These are phyloP conservation scores for Drechmeria coniospora DNA, from an alignment of 2,329 filamentous ascomycete genomes.

Conservation along the genomic window DNA sequence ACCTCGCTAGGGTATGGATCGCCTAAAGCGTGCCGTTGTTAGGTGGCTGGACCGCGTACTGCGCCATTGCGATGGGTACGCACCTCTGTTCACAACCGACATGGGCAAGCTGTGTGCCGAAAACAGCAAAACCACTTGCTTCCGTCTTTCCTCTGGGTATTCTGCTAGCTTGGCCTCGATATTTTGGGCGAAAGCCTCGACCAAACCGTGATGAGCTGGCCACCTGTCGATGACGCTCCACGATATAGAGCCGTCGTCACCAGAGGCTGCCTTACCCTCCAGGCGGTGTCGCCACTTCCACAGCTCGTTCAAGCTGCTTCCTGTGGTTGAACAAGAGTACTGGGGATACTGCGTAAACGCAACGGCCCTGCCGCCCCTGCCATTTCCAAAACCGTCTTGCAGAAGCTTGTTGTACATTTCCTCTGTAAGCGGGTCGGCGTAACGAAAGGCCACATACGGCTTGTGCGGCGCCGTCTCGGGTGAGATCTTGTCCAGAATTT, in stretches of 20 bases:
- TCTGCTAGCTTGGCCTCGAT: conserved; percentile 73
- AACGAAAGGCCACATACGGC: conserved; percentile 93
- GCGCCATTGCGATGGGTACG: neutral
- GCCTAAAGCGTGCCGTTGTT: conserved; percentile 32
- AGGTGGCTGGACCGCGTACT: too few relatives aligned
- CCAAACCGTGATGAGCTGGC: conserved; percentile 79
- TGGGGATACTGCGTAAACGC: conserved; percentile 98
- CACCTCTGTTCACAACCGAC: conserved; percentile 87
- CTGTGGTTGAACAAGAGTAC: conserved; percentile 95
- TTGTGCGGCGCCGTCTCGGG: conserved; percentile 93
- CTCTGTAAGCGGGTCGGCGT: conserved; percentile 85
- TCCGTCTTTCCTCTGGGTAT: conserved; percentile 68
- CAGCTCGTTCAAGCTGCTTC: conserved; percentile 87
- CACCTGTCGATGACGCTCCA: conserved; percentile 99
- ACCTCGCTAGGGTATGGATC: conserved; percentile 95
- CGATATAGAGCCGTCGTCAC: conserved; percentile 54
- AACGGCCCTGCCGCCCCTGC: conserved; percentile 81
- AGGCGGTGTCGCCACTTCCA: conserved; percentile 92
- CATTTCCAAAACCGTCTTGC: conserved; percentile 77
- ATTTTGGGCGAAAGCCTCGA: conserved; percentile 84
- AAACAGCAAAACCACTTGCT: conserved; percentile 75
- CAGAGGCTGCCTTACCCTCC: conserved; percentile 54
- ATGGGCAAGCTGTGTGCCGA: conserved; percentile 94
- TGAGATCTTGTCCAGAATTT: conserved; percentile 78
- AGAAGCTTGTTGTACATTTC: conserved; percentile 77